Percentiles rank a stretch among this genome's conserved stretches.
Conservation (phyloP, 176 grass and related monocot genomes). For the Elymus sibiricus region DNA sequence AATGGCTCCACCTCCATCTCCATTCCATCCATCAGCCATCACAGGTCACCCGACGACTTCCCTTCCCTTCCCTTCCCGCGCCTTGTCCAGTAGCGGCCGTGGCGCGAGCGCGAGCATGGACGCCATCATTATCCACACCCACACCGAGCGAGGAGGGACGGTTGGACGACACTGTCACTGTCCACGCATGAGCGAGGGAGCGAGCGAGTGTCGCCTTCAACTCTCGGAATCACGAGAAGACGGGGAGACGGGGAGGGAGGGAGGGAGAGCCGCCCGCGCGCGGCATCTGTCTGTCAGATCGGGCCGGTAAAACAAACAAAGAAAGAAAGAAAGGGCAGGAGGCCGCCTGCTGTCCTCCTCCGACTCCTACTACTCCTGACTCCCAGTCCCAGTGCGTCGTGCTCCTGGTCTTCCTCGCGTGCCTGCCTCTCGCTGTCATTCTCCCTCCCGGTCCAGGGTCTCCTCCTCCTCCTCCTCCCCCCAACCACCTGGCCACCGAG, state of each 20-base stretch:
- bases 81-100: not conserved
- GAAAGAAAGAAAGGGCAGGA: not conserved
- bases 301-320: not conserved
- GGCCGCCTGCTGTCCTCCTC: slow-evolving; percentile 6
- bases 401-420: not conserved
- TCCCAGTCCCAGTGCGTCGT: slow-evolving; percentile 2
- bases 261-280: not conserved
- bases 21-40: not conserved
- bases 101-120: no score
- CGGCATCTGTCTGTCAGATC: slow-evolving; percentile 13
- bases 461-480: not conserved
- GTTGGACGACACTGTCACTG: slow-evolving; percentile 21
- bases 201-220: not conserved
- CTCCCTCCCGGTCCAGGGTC: not conserved
- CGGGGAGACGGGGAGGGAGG: not conserved
- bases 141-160: not conserved
- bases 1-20: not conserved
- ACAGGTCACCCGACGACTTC: not conserved
- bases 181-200: slow-evolving; percentile 22
- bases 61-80: not conserved
- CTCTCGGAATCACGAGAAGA: not conserved
- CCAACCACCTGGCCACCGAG: no score
- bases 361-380: not conserved
- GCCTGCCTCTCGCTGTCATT: not conserved
- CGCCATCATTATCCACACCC: not conserved